These are phyloP conservation scores for Helotiales sp. DNA, from an alignment of 2,329 filamentous ascomycete genomes.

Conservation along the genomic window DNA sequence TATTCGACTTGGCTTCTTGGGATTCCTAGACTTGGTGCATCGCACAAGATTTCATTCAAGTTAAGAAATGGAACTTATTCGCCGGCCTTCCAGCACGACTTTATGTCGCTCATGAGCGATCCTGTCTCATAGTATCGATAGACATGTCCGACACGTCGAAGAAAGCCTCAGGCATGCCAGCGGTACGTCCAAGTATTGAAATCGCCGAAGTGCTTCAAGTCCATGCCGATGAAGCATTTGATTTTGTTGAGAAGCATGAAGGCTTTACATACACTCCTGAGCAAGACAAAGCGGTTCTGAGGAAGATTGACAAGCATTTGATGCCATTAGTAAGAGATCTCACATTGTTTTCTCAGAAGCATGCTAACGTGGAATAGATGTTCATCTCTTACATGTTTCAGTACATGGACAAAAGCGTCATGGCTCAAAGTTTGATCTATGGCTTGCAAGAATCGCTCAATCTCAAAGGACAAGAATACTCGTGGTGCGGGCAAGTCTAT, in stretches of 20 bases:
- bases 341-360: neutral
- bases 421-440: neutral
- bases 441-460: neutral
- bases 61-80: neutral
- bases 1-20: neutral
- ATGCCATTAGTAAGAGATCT: neutral
- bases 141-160: neutral
- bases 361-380: neutral
- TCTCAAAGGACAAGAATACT: neutral
- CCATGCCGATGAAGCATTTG: neutral
- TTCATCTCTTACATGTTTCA: neutral
- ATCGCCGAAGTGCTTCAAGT: neutral
- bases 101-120: neutral
- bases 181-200: neutral
- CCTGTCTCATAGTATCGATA: neutral
- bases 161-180: neutral
- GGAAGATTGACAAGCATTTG: conserved; percentile 3
- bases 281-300: neutral
- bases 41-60: neutral
- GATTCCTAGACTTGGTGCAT: neutral
- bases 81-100: neutral
- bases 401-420: conserved; percentile 2
- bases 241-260: neutral
- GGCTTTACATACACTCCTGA: neutral
- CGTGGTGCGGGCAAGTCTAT: neutral